Evolutionary conservation across 441 rosid genomes (phyloP).

Genomic region (Brassica hybrid): DNA sequence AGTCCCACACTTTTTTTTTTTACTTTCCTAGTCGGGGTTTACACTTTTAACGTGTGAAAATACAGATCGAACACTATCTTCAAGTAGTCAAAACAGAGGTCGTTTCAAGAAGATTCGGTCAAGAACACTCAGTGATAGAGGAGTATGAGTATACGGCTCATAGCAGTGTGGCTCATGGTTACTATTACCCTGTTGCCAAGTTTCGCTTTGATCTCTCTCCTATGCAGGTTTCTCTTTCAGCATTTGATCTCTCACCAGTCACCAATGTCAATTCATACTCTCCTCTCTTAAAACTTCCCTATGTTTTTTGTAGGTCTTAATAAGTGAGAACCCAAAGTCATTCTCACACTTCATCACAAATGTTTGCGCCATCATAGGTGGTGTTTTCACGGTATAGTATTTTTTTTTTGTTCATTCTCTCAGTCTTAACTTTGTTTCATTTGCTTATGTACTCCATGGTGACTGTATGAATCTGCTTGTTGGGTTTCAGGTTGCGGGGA

Average conservation of each 20-base stretch:
- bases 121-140: slow-evolving; percentile 59
- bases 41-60: background rate
- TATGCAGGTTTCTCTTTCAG: slow-evolving; percentile 73
- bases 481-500: too few relatives aligned
- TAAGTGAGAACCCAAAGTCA: slow-evolving; percentile 72
- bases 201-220: slow-evolving; percentile 95
- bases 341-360: too few relatives aligned
- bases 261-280: background rate
- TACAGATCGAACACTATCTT: slow-evolving; percentile 95
- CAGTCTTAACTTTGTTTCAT: too few relatives aligned
- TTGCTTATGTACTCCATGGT: too few relatives aligned
- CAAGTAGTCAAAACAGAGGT: slow-evolving; percentile 95
- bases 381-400: too few relatives aligned
- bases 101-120: slow-evolving; percentile 47
- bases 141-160: slow-evolving; percentile 94
- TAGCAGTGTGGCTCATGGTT: slow-evolving; percentile 75
- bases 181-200: slow-evolving; percentile 71
- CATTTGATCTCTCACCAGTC: too few relatives aligned
- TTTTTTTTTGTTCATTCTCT: too few relatives aligned
- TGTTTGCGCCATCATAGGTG: too few relatives aligned
- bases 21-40: background rate
- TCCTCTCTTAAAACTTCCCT: background rate
- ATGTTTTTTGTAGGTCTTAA: slow-evolving; percentile 61
- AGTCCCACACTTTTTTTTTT: slow-evolving; percentile 37
- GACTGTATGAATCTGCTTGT: too few relatives aligned